A percentile compares a stretch with the other conserved stretches of the same genome.
Conservation (phyloP, 116 monocot genomes). For the Dioscorea cayenensis region DNA sequence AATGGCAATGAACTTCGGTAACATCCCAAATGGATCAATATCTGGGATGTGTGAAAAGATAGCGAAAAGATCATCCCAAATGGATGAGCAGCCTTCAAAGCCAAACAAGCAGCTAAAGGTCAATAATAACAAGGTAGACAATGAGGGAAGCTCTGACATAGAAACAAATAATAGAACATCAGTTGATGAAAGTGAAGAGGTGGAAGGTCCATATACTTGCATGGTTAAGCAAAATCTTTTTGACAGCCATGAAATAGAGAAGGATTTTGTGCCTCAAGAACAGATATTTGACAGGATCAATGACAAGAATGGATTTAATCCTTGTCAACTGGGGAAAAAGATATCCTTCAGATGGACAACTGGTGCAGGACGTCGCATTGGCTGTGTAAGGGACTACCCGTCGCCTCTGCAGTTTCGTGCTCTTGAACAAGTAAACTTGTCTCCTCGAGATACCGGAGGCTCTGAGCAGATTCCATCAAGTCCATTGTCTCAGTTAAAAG, state of each 20-base stretch:
- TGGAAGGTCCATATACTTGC: conserved; percentile 7
- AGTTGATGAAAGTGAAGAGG: conserved; percentile 28
- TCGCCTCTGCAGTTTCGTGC: conserved; percentile 69
- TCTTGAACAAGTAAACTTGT: conserved; percentile 72
- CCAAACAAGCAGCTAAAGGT: background rate
- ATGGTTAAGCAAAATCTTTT: too few species aligned
- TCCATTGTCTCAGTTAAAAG: conserved; percentile 1
- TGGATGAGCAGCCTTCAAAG: background rate
- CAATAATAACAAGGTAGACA: background rate
- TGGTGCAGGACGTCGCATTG: conserved; percentile 84
- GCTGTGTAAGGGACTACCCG: conserved; percentile 87
- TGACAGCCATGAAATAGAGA: too few species aligned
- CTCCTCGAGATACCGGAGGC: conserved; percentile 29
- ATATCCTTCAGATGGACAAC: conserved; percentile 84
- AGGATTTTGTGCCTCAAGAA: conserved; percentile 28
- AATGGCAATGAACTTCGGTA: background rate
- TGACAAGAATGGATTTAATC: conserved; percentile 49
- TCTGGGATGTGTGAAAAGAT: conserved; percentile 1
- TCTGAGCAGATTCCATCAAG: background rate
- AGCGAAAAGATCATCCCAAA: too few species aligned
- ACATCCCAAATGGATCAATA: background rate
- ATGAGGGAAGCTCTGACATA: background rate
- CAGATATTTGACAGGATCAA: conserved; percentile 59
- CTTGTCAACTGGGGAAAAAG: conserved; percentile 75
- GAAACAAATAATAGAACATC: conserved; percentile 55